Base-by-base conservation (phyloP, 73 alveolate species). In the Paramecium sonneborni region DNA sequence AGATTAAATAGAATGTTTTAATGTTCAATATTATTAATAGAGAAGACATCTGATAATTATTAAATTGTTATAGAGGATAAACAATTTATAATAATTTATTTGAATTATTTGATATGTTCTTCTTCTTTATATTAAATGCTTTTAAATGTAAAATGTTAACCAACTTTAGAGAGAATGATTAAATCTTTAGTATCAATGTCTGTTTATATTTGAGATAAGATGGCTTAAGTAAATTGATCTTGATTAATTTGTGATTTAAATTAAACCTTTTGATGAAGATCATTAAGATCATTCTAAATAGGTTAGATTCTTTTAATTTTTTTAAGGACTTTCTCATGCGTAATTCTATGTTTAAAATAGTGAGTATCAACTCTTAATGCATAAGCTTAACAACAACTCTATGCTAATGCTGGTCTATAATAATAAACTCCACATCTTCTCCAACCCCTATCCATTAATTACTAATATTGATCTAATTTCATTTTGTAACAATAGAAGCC, bases 371-470 rank as follows among this genome's bases (percentile, higher is more conserved):
- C 67, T 72, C 98, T 84, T 12, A 97, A 94, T 10, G 99, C 92
- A 72, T 92, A 86, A 12, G 96, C 94, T 92, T 95, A 87, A 92
- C 99, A 97, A 93, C 99, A 97, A 0, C 98, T 92, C 34, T 93
- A 92, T 56, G 85, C 93, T 44, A 91, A 76, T 57, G 93, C 96
- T 21, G 95, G 96, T 48, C 95, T 93, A 82, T 96, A 97, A 76
- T 94, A 92, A 74, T 93, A 93, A 24, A 92, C 85, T 4, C 99
- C 99, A 79, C 98, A 96, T 90, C 99, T 87, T 69, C 98, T 93
- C 99, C 99, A 97, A 14, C 99, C 99, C 58, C 96, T 86, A 55
- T 88, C 95, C 97, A 96, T 92, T 91, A 97, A 86, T 37, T 85
- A 85, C 92, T 97, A 96, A 84, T 95, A 97, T 44, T 95, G 95